phyloP scores from a whole-genome alignment of 2,329 filamentous ascomycete species.

The Alternaria sp. region DNA sequence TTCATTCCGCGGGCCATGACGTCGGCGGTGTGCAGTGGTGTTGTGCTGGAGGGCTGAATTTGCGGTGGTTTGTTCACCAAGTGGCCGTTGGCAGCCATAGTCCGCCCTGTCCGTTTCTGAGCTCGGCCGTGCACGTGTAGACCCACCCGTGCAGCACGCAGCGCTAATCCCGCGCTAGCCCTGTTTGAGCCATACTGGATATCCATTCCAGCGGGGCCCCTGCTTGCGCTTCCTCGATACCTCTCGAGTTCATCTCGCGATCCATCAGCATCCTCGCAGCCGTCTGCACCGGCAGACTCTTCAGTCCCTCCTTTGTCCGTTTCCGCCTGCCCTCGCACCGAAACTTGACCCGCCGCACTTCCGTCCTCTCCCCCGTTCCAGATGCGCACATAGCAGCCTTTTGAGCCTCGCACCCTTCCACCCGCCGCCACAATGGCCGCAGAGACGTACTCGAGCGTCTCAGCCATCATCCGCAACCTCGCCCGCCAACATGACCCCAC shows the following conservation, averaged over 20 bases:
- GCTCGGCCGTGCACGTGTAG: not conserved
- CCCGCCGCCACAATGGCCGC: constrained; percentile 39
- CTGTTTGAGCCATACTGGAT: not conserved
- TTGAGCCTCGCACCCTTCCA: constrained; percentile 26
- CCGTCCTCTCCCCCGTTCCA: constrained; percentile 24
- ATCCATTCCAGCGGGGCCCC: constrained; percentile 11
- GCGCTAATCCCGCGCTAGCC: not conserved
- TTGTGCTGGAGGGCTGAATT: not conserved
- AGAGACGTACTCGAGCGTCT: constrained; percentile 48
- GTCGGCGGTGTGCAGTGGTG: not conserved
- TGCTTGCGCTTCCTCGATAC: constrained; percentile 4
- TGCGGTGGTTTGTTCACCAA: not conserved
- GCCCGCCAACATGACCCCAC: constrained; percentile 55
- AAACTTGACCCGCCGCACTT: constrained; percentile 19
- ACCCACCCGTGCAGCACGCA: not conserved
- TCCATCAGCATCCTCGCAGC: not conserved
- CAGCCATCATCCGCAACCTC: constrained; percentile 56
- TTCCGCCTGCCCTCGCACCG: not conserved
- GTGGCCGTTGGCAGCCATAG: not conserved
- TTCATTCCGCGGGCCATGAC: not conserved
- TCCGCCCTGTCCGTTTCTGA: not conserved
- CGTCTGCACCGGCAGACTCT: constrained; percentile 1
- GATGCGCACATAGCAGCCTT: constrained; percentile 46
- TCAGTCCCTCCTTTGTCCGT: constrained; percentile 2
- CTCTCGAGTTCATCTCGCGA: constrained; percentile 6